Base-by-base conservation (phyloP, 148 eudicot genomes). In the Nepenthes mirabilis region DNA sequence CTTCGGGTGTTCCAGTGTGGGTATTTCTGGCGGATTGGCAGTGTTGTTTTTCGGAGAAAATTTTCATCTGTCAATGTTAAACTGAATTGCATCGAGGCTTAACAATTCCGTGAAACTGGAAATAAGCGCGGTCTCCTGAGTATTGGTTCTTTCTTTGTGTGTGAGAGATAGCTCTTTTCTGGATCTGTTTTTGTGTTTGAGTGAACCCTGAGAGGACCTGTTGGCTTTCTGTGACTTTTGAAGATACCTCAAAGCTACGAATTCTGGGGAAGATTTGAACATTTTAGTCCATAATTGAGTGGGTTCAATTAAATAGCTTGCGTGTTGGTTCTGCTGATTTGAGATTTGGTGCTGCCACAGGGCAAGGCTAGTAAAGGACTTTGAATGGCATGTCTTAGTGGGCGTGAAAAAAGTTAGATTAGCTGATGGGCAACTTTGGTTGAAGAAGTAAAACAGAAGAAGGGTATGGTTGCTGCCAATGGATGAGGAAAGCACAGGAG, bases 21-120 rank as follows among this genome's bases (percentile, higher is more conserved):
- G 55, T 23, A n/a, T 52, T 52, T 2, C 6, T 52, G 55, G 55
- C 55, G 55, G 55, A 52, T 52, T 12, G 14, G 32, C 32, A 52
- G 55, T 52, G 23, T 60, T 52, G 53, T 52, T 35, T 40, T 36
- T 56, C 14, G 40, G 36, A 33, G 60, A 13, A 14, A 23, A 49
- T 9, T 5, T 23, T 1, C 52, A 55, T 37, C 43, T 47, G 34
- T 48, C 47, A 34, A 34, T 55, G 9, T 48, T 51, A 0, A 50
- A 6, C 9, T 62, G 36, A 61, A 52, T 52, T 52, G 55, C 55
- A 52, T 52, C 55, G 55, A 52, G 23, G 23, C 32, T 52, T 33
- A 32, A 52, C 55, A 12, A 52, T 52, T 12, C n/a, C 55, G 55
- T 52, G 55, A 52, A 52, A 11, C 55, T 10, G 55, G 14, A 52